phyloP scores from a whole-genome alignment of 169 alveolate species.

The Eimeria tenella region DNA sequence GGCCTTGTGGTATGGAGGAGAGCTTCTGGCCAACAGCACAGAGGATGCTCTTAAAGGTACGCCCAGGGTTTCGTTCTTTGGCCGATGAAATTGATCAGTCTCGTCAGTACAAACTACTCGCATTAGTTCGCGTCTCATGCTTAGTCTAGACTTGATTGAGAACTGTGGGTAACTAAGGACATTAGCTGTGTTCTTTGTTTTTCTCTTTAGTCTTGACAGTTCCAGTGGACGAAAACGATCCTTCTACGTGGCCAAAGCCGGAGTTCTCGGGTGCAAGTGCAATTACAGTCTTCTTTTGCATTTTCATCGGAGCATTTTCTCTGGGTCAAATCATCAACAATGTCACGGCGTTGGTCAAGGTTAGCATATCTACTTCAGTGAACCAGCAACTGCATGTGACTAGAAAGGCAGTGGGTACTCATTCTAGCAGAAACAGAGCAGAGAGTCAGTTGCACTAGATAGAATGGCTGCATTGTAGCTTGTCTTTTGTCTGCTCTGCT shows the following conservation, averaged over 20 bases:
- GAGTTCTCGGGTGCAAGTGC: conserved; percentile 62
- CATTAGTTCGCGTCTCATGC: not conserved
- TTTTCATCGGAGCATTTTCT: conserved; percentile 82
- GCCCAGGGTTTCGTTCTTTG: not conserved
- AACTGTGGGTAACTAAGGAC: no score
- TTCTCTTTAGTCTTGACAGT: not conserved
- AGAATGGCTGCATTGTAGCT: not conserved
- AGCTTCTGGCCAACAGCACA: conserved; percentile 59
- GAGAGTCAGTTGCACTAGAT: no score
- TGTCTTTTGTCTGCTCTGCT: not conserved
- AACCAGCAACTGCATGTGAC: no score
- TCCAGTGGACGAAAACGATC: not conserved
- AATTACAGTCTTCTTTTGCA: conserved; percentile 82
- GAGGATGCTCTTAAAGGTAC: conserved; percentile 12
- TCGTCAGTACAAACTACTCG: no score
- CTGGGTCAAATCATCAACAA: conserved; percentile 78
- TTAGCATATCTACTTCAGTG: not conserved
- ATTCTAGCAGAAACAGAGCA: no score
- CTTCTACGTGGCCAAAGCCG: conserved; percentile 48
- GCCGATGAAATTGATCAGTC: no score
- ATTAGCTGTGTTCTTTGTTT: no score
- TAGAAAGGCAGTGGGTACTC: no score
- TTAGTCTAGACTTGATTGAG: no score
- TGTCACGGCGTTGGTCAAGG: conserved; percentile 35
- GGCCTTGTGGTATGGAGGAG: conserved; percentile 79